Evolutionary conservation across 108 stramenopile species (phyloP).

Genomic region (Cyclotella choctawhatcheeana): DNA sequence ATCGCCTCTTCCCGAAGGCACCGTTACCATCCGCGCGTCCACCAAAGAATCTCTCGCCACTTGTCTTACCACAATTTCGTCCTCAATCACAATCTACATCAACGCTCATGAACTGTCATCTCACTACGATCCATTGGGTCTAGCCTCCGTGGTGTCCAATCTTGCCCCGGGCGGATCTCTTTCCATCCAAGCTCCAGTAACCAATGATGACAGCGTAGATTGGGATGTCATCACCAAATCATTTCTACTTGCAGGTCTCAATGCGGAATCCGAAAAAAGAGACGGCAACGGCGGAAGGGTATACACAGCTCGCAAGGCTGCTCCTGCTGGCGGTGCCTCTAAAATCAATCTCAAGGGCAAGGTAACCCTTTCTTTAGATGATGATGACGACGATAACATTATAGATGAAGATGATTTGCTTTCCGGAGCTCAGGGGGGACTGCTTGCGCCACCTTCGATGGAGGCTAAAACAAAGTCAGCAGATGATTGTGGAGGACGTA

Average conservation of each 20-base stretch:
- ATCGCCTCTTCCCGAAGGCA: slow-evolving; percentile 5
- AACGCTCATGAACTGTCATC: slow-evolving; percentile 24
- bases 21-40: slow-evolving; percentile 21
- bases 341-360: slow-evolving; percentile 31
- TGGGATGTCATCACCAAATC: slow-evolving; percentile 52
- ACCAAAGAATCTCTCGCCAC: slow-evolving; percentile 36
- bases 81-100: slow-evolving; percentile 31
- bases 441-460: slow-evolving; percentile 65
- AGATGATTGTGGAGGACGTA: slow-evolving; percentile 84
- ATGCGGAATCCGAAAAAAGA: slow-evolving; percentile 58
- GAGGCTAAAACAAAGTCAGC: slow-evolving; percentile 37
- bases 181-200: slow-evolving; percentile 26
- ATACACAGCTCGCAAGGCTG: slow-evolving; percentile 59
- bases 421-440: slow-evolving; percentile 31
- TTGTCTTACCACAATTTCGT: slow-evolving; percentile 16
- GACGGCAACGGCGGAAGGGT: slow-evolving; percentile 51
- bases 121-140: slow-evolving; percentile 50
- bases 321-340: slow-evolving; percentile 19
- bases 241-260: slow-evolving; percentile 74
- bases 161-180: slow-evolving; percentile 30
- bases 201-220: slow-evolving; percentile 4
- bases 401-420: slow-evolving; percentile 81
- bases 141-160: slow-evolving; percentile 36
- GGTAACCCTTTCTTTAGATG: slow-evolving; percentile 44
- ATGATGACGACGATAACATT: slow-evolving; percentile 65